Conservation (phyloP, 2,329 filamentous ascomycete genomes). For the Fusarium albidum region DNA sequence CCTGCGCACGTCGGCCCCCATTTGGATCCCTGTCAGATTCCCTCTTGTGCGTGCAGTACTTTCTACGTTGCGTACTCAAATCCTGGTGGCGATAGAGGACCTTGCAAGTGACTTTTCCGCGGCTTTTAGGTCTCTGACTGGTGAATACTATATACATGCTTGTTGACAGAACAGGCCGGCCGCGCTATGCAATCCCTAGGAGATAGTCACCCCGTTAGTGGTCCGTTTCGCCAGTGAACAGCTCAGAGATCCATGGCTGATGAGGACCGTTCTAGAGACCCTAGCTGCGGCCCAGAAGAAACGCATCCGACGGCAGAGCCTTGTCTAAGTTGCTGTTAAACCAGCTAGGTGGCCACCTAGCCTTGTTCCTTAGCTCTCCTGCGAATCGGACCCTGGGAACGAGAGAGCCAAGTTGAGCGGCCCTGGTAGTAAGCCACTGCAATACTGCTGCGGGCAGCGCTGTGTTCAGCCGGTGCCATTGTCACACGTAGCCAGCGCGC, state of each 20-base stretch:
- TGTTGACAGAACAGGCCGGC: no score
- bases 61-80: no score
- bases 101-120: conserved; percentile 6
- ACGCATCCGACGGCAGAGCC: conserved; percentile 15
- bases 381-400: not conserved
- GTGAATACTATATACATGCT: not conserved
- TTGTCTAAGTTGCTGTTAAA: conserved; percentile 10
- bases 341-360: no score
- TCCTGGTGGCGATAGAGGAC: not conserved
- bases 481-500: conserved; percentile 36
- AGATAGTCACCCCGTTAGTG: not conserved
- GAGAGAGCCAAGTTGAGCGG: not conserved
- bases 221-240: not conserved
- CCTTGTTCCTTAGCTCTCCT: no score
- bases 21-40: conserved; percentile 14
- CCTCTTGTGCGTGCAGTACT: conserved; percentile 1
- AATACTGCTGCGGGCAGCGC: conserved; percentile 29
- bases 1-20: conserved; percentile 11
- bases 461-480: conserved; percentile 35
- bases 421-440: conserved; percentile 10
- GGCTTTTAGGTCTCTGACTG: not conserved
- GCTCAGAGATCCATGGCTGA: not conserved
- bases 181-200: no score
- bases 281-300: conserved; percentile 5
- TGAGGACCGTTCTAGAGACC: not conserved